Evolutionary conservation across 2,329 filamentous ascomycete species (phyloP).

Genomic region (Neofusicoccum umdonicola): DNA sequence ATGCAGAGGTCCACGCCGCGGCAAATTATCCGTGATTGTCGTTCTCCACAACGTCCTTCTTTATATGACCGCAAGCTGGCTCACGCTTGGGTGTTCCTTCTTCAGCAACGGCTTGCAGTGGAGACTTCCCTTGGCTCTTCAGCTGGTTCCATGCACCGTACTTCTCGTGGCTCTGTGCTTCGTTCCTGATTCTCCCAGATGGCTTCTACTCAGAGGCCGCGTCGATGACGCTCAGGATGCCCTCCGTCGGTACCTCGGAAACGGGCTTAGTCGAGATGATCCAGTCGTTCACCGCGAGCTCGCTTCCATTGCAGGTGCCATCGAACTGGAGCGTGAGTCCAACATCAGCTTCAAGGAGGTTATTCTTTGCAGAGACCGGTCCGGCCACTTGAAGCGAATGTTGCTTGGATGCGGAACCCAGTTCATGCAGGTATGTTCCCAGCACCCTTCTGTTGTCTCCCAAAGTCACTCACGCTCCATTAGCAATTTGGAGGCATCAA

Average conservation of each 20-base stretch:
- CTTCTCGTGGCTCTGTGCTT: conserved; percentile 44
- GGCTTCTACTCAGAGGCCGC: conserved; percentile 52
- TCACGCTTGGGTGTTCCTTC: conserved; percentile 19
- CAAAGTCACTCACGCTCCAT: too few relatives aligned
- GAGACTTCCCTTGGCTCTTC: conserved; percentile 25
- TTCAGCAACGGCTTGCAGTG: conserved; percentile 22
- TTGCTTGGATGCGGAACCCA: conserved; percentile 20
- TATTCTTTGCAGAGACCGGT: conserved; percentile 17
- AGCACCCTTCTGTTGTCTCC: too few relatives aligned
- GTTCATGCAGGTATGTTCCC: conserved; percentile 17
- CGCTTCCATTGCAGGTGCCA: conserved; percentile 20
- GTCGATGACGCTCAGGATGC: conserved; percentile 49
- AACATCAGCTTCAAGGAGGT: conserved; percentile 20
- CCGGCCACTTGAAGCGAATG: conserved; percentile 18
- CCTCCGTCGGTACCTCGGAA: conserved; percentile 28
- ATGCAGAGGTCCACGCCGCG: conserved; percentile 19
- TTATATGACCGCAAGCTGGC: conserved; percentile 23
- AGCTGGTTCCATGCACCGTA: conserved; percentile 39
- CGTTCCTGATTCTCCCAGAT: conserved; percentile 56
- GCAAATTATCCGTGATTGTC: conserved; percentile 22
- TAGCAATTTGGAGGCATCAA: conserved; percentile 20
- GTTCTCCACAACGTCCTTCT: conserved; percentile 23
- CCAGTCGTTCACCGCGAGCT: conserved; percentile 16
- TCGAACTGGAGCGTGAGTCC: conserved; percentile 19
- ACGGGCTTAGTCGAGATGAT: conserved; percentile 13